Conservation (phyloP, 768 basidiomycete species). For the Coprinopsis marcescibilis region DNA sequence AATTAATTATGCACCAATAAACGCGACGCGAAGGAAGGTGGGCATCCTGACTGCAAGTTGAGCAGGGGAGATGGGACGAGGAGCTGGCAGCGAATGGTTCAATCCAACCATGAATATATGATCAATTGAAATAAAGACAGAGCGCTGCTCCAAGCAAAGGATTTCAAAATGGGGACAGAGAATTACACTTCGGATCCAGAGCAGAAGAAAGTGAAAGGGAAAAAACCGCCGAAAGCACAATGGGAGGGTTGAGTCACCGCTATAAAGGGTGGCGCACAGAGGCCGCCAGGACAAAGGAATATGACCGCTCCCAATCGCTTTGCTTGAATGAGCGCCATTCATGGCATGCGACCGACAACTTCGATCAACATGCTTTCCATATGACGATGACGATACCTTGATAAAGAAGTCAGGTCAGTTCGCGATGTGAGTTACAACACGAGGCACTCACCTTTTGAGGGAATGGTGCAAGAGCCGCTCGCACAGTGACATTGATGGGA, state of each 20-base stretch:
- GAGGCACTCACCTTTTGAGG: background rate
- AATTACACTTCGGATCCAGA: background rate
- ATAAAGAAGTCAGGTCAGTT: background rate
- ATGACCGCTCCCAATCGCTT: too few species aligned
- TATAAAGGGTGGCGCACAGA: too few species aligned
- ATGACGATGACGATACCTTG: too few species aligned
- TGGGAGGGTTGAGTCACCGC: too few species aligned
- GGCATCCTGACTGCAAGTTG: constrained; percentile 1
- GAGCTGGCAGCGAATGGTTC: background rate
- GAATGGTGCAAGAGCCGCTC: background rate
- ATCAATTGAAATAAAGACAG: too few species aligned
- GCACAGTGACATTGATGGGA: background rate
- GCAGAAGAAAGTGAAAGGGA: background rate
- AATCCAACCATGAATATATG: background rate
- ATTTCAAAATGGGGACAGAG: background rate
- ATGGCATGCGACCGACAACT: background rate
- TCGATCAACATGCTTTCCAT: too few species aligned
- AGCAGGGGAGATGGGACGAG: background rate
- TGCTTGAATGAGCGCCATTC: background rate
- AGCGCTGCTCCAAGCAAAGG: background rate
- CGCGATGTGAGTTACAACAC: background rate
- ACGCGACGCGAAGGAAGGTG: background rate
- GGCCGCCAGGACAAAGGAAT: too few species aligned
- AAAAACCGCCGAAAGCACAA: background rate
- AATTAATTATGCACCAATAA: background rate